These are phyloP conservation scores for Xylaria sp. DNA, from an alignment of 2,329 filamentous ascomycete genomes.

Conservation along the genomic window DNA sequence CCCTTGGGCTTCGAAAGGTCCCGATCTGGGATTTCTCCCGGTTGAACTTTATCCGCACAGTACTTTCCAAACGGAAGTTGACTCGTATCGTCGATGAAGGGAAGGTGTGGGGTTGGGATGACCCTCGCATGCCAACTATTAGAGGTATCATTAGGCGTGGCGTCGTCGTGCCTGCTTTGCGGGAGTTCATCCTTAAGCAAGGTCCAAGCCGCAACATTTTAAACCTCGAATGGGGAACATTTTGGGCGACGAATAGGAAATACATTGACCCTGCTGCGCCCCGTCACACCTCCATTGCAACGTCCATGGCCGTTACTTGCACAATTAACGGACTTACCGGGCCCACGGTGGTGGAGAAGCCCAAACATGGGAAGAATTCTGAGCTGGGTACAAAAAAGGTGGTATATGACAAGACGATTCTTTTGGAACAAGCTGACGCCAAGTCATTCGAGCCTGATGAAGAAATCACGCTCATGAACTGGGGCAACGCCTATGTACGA, in stretches of 20 bases:
- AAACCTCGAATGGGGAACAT: constrained; percentile 80
- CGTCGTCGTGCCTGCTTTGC: constrained; percentile 77
- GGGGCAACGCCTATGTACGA: too few relatives aligned
- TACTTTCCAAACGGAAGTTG: constrained; percentile 85
- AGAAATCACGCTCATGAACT: too few relatives aligned
- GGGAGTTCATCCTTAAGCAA: constrained; percentile 85
- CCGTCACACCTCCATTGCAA: constrained; percentile 77
- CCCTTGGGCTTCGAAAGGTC: constrained; percentile 74
- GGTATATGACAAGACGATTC: too few relatives aligned
- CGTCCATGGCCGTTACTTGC: too few relatives aligned
- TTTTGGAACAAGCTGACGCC: too few relatives aligned
- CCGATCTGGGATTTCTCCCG: constrained; percentile 86
- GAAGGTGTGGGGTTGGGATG: constrained; percentile 83
- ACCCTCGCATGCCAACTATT: constrained; percentile 85
- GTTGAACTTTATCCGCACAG: constrained; percentile 83
- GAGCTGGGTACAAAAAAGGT: too few relatives aligned
- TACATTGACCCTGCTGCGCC: constrained; percentile 79
- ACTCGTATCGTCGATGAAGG: constrained; percentile 80
- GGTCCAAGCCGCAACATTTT: constrained; percentile 84
- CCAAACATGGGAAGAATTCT: too few relatives aligned
- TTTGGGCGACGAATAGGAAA: constrained; percentile 79
- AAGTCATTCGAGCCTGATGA: too few relatives aligned
- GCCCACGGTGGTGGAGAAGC: too few relatives aligned
- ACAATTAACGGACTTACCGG: too few relatives aligned
- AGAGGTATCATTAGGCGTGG: constrained; percentile 79